Percentiles rank a stretch among this genome's conserved stretches.
Evolutionary conservation across 2,329 filamentous ascomycete species (phyloP).

Genomic region (Cladorrhinum sp.): DNA sequence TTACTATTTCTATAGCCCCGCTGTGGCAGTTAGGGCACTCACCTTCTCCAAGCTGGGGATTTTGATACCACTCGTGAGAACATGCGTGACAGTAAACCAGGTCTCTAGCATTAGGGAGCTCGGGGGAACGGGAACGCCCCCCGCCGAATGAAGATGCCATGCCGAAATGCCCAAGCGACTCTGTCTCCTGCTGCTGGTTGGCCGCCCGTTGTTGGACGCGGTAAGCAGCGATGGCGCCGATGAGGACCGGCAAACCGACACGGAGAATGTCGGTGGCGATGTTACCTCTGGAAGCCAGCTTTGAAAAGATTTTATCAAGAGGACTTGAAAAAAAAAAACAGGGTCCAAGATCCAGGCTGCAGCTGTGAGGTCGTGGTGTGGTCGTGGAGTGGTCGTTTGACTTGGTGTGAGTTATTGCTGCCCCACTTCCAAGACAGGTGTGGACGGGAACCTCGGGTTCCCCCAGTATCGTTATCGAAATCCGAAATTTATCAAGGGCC

Average conservation of each 20-base stretch:
- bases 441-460: not conserved
- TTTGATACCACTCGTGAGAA: slow-evolving; percentile 73
- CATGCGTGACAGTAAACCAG: slow-evolving; percentile 86
- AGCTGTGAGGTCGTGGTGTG: too few relatives aligned
- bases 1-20: slow-evolving; percentile 83
- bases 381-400: too few relatives aligned
- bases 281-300: slow-evolving; percentile 47
- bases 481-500: too few relatives aligned
- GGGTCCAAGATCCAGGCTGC: too few relatives aligned
- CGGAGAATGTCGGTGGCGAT: slow-evolving; percentile 54
- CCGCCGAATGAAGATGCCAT: slow-evolving; percentile 26
- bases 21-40: slow-evolving; percentile 73
- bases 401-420: not conserved
- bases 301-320: not conserved
- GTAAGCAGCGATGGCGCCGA: slow-evolving; percentile 55
- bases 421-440: not conserved
- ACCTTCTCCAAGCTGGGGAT: slow-evolving; percentile 57
- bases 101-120: slow-evolving; percentile 55
- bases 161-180: slow-evolving; percentile 12
- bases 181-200: slow-evolving; percentile 36
- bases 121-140: slow-evolving; percentile 40
- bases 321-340: not conserved
- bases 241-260: slow-evolving; percentile 34
- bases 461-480: not conserved
- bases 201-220: slow-evolving; percentile 36